A percentile compares a stretch with the other conserved stretches of the same genome.
These are phyloP conservation scores for Calonectria naviculata DNA, from an alignment of 2,329 filamentous ascomycete species.

Conservation along the genomic window DNA sequence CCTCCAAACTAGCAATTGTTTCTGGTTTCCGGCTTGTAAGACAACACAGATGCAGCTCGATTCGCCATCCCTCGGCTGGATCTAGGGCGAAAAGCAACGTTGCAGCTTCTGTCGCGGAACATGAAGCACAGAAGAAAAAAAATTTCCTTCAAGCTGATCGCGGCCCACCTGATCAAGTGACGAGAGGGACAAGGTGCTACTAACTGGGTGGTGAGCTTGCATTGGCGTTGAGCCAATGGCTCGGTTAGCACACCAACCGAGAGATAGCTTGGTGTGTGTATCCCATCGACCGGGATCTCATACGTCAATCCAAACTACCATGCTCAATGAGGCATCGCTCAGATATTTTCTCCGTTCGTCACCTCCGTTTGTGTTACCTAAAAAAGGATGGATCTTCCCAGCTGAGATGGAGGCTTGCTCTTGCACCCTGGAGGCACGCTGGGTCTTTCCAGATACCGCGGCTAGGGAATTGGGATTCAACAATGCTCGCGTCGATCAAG, in stretches of 20 bases:
- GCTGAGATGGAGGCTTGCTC: background rate
- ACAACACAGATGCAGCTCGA: background rate
- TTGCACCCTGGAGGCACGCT: background rate
- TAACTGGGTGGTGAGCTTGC: background rate
- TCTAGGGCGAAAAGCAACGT: background rate
- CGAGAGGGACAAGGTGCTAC: background rate
- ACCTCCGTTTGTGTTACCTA: background rate
- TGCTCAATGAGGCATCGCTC: constrained; percentile 4
- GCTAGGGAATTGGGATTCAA: background rate
- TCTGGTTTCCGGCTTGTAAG: background rate
- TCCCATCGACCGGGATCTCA: background rate
- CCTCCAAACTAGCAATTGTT: background rate
- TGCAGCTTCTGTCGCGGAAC: background rate
- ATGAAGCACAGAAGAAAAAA: background rate
- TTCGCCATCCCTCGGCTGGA: background rate
- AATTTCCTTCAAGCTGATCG: background rate
- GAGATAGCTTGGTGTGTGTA: background rate
- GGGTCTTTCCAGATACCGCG: background rate
- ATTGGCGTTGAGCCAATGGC: background rate
- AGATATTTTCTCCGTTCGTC: background rate
- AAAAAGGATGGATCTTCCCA: background rate
- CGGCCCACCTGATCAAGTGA: background rate
- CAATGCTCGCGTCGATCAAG: background rate
- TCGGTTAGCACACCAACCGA: background rate
- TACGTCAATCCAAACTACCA: background rate